Evolutionary conservation across 192 early-diverging fungal genomes (phyloP).

Genomic region (Bifiguratus adelaidae): DNA sequence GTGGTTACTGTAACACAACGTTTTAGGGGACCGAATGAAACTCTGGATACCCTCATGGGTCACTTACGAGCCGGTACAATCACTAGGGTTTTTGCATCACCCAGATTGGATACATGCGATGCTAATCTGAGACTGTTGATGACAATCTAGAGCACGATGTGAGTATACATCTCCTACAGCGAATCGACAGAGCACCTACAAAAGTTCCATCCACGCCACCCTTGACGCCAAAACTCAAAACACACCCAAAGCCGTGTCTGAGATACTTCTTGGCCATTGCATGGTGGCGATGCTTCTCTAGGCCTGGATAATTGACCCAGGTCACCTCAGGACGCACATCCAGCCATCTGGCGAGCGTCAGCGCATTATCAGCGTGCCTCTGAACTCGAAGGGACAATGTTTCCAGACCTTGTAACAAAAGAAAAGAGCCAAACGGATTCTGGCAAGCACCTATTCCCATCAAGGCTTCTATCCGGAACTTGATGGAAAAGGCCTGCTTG

Average conservation of each 20-base stretch:
- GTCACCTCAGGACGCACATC: conserved; percentile 57
- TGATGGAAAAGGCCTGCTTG: conserved; percentile 64
- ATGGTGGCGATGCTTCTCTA: conserved; percentile 69
- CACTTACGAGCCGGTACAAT: conserved; percentile 84
- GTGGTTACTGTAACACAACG: too few relatives aligned
- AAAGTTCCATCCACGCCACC: conserved; percentile 22
- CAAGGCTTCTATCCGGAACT: conserved; percentile 72
- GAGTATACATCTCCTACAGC: too few relatives aligned
- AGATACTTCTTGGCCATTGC: conserved; percentile 76
- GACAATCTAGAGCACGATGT: conserved; percentile 38
- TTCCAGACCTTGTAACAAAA: conserved; percentile 83
- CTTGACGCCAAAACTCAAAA: conserved; percentile 66
- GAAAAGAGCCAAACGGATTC: conserved; percentile 84
- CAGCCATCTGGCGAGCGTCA: conserved; percentile 74
- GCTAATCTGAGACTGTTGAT: conserved; percentile 70
- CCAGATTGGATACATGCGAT: conserved; percentile 89
- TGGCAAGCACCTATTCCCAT: conserved; percentile 77
- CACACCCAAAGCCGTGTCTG: conserved; percentile 73
- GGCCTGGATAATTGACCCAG: conserved; percentile 87
- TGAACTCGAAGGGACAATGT: conserved; percentile 85
- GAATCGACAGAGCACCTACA: not conserved
- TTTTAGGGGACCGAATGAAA: too few relatives aligned
- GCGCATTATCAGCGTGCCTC: conserved; percentile 70
- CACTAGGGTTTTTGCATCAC: conserved; percentile 85
- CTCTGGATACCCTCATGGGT: too few relatives aligned